Evolutionary conservation across 139 green algal genomes (phyloP), one percentile per base, ranked within the genome.

Genomic region (Zygnema cylindricum): DNA sequence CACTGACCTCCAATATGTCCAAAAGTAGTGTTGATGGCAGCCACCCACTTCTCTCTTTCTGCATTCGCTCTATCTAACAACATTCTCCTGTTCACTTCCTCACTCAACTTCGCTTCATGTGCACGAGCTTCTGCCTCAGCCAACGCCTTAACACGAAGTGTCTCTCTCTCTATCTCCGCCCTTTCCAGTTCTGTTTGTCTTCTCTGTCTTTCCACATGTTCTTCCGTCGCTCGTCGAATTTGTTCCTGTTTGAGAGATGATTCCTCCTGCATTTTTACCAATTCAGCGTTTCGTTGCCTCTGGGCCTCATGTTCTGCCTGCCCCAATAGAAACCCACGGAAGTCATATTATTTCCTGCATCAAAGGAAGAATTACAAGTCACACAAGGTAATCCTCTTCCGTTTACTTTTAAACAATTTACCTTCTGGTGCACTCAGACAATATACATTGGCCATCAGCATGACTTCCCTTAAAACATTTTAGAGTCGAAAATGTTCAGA

Each of bases 61-160:
- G 95, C 94, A 30, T 96, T 75, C 23, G 82, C 41, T 63, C 43
- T 55, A 54, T 81, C 82, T 43, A 94, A 43, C 81, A 94, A 69
- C 69, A 91, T 69, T 43, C 90, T 88, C 3, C 96, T 88, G 94
- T 98, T 98, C 54, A 99, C 94, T 91, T 99, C 98, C 91, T 98
- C 97, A 90, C 98, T 99, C 86, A 95, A 93, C 0, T 97, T 92
- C 25, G 93, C 92, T 93, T 99, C 98, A 82, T 94, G 92, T 40
- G 95, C 95, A 43, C 97, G 92, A 1, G 96, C 97, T 92, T 99
- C 96, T 3, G 97, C 97, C 91, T 99, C 97, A 33, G 96, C 96
- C 69, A 98, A 90, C 1, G 95, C 95, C 85, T 94, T 95, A 0
- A 81, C 85, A 57, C 88, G 81, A 63, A 91, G 41, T 41, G 76